These are phyloP conservation scores for Cystobasidium sp. DNA, from an alignment of 1,284 basidiomycete genomes.

Conservation along the genomic window DNA sequence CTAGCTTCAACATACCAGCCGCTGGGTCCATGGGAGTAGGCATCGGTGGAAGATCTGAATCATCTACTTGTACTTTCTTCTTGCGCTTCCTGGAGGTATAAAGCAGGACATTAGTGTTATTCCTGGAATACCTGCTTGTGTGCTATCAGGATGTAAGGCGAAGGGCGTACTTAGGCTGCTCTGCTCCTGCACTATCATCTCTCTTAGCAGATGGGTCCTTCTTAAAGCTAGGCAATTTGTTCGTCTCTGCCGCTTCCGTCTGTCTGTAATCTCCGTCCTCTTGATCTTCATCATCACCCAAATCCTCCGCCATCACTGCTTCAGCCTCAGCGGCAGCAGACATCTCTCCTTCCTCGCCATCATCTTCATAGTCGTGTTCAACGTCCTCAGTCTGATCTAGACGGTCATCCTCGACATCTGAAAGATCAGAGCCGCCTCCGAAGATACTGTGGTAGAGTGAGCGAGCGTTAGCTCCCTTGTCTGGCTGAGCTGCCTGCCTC, in stretches of 20 bases:
- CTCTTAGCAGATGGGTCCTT: constrained; percentile 30
- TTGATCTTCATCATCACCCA: constrained; percentile 33
- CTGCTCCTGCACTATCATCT: constrained; percentile 9
- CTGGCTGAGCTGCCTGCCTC: background rate
- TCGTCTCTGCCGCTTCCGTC: constrained; percentile 19
- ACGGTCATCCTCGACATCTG: constrained; percentile 33
- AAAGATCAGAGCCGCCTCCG: constrained; percentile 40
- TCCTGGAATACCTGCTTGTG: too few species aligned
- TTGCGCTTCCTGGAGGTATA: constrained; percentile 24
- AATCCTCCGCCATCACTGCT: constrained; percentile 28
- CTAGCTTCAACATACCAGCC: constrained; percentile 11
- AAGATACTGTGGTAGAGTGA: constrained; percentile 36
- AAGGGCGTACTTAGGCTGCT: constrained; percentile 25
- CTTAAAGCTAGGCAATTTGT: constrained; percentile 32
- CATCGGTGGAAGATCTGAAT: constrained; percentile 31
- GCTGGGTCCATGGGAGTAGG: constrained; percentile 33
- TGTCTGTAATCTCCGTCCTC: constrained; percentile 33
- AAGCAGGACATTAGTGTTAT: too few species aligned
- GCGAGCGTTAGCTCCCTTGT: background rate
- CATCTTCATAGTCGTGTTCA: constrained; percentile 2
- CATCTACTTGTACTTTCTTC: constrained; percentile 22
- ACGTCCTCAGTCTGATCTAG: background rate
- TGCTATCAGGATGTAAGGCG: background rate
- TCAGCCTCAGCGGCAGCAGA: constrained; percentile 35
- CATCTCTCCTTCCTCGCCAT: constrained; percentile 11